A percentile compares a stretch with the other conserved stretches of the same genome.
phyloP scores from a whole-genome alignment of 306 rosid genomes.

The Albizia julibrissin region DNA sequence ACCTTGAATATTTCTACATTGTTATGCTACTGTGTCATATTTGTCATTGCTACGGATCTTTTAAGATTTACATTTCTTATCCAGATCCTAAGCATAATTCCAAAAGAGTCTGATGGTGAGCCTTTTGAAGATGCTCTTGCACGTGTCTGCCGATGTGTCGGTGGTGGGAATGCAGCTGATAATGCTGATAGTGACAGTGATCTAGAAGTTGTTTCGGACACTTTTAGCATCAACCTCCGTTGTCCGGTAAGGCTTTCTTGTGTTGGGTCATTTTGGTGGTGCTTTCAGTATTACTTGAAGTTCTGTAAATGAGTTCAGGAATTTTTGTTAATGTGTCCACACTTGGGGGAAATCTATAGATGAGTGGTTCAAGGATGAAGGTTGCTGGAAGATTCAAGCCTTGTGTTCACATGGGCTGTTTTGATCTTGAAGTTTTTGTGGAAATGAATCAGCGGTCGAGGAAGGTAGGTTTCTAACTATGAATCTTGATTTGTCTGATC shows the following conservation, averaged over 20 bases:
- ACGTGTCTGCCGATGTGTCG: constrained; percentile 77
- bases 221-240: constrained; percentile 78
- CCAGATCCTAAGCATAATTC: constrained; percentile 76
- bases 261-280: constrained; percentile 23
- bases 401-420: constrained; percentile 93
- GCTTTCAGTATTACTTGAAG: background rate
- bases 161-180: constrained; percentile 80
- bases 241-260: constrained; percentile 81
- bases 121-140: constrained; percentile 86
- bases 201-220: constrained; percentile 93
- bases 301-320: constrained; percentile 29
- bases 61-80: constrained; percentile 24
- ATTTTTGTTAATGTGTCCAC: constrained; percentile 11
- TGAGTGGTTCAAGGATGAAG: constrained; percentile 99
- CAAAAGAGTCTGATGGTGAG: constrained; percentile 89
- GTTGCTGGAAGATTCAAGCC: constrained; percentile 97
- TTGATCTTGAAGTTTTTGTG: constrained; percentile 97
- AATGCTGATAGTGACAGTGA: constrained; percentile 94
- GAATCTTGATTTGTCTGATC: background rate
- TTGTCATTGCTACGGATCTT: background rate
- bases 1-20: background rate
- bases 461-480: constrained; percentile 62
- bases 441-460: constrained; percentile 96
- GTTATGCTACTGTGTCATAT: background rate
- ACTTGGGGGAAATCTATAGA: constrained; percentile 50